Evolutionary conservation across 257 asterid genomes (phyloP), one percentile per base, ranked within the genome.

Genomic region (Primulina tabacum): DNA sequence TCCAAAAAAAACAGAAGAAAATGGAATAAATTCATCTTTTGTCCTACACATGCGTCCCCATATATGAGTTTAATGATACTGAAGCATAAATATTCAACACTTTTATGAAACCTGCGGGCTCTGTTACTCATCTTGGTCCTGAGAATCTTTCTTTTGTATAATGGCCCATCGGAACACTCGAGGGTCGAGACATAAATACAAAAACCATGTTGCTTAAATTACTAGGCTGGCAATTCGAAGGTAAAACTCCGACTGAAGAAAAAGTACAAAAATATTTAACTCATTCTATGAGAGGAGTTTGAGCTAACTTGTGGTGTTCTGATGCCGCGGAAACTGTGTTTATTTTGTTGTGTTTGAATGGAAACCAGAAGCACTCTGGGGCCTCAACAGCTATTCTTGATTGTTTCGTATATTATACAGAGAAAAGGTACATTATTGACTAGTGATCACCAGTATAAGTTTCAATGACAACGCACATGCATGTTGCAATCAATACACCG

Each of bases 11-110:
- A 73, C 3, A 26, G 7, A 32, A 58, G 62, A 57, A n/a, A 38
- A 38, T 38, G 20, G 63, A 60, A 37, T 28, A 63, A 18, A 60
- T 30, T 40, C 62, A 50, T 71, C 43, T 69, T 82, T 10, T 59
- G 53, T 80, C 80, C 78, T 77, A 73, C 80, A 60, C 74, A 60
- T 62, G 38, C 70, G 80, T 75, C 64, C 71, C 76, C 75, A 78
- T 71, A 71, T 53, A 67, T 58, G 63, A 64, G 47, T 57, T 57
- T 10, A 68, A 20, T 32, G 38, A 55, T 50, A 47, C 53, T 32
- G 53, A 50, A 79, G 63, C 71, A 50, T 33, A 16, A 21, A 17
- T 34, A 28, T 8, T n/a, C 40, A 24, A 33, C 12, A 8, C 16
- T 24, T 70, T 37, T 75, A 50, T 59, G 64, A 35, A 78, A 28